Evolutionary conservation across 495 filamentous ascomycete genomes (phyloP).

Genomic region (Annulohypoxylon maeteangense): DNA sequence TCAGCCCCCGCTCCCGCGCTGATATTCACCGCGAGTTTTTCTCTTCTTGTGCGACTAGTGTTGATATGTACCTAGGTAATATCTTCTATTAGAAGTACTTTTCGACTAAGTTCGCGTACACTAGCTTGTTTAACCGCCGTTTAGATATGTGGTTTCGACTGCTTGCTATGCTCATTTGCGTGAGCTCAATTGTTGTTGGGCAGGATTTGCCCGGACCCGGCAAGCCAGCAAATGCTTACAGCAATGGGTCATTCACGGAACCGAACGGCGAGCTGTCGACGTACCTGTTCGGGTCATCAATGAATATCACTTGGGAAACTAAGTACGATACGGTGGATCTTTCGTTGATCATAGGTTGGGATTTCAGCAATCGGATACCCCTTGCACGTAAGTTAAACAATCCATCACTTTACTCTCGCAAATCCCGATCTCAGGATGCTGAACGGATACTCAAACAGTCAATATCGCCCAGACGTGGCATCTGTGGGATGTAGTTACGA

Average conservation of each 20-base stretch:
- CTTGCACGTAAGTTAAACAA: constrained; percentile 34
- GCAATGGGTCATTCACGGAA: constrained; percentile 36
- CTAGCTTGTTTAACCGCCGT: not conserved
- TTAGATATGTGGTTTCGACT: constrained; percentile 36
- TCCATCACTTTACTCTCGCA: not conserved
- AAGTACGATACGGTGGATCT: constrained; percentile 44
- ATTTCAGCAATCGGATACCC: constrained; percentile 24
- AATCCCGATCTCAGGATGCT: not conserved
- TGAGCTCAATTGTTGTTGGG: constrained; percentile 22
- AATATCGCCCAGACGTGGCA: constrained; percentile 39
- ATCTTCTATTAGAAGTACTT: not conserved
- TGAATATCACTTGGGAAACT: constrained; percentile 45
- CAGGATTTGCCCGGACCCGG: constrained; percentile 40
- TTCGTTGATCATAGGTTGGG: constrained; percentile 39
- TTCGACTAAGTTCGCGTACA: not conserved
- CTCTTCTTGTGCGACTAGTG: not conserved
- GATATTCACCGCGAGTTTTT: not conserved
- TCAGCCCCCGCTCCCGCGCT: not conserved
- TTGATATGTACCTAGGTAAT: not conserved
- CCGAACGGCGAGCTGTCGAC: constrained; percentile 31
- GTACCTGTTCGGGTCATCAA: constrained; percentile 27
- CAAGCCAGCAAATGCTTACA: constrained; percentile 29
- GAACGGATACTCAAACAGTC: constrained; percentile 13
- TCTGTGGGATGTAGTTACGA: constrained; percentile 35
- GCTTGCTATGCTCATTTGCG: constrained; percentile 24